A percentile compares a stretch with the other conserved stretches of the same genome.
Conservation (phyloP, 306 rosid species). For the Rosa chinensis region DNA sequence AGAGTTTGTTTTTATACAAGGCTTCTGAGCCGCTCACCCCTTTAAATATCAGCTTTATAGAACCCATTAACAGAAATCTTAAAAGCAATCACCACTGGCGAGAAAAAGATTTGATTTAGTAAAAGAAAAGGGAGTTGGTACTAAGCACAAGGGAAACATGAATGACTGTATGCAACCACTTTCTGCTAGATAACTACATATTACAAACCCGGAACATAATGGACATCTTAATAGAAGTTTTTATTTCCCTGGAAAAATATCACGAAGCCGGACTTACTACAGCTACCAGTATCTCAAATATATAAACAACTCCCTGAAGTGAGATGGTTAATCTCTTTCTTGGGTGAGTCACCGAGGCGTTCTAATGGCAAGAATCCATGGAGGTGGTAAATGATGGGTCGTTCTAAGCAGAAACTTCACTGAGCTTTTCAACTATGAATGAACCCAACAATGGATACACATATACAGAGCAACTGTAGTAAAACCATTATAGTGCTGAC, state of each 20-base stretch:
- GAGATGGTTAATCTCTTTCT: constrained; percentile 41
- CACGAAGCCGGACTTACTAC: constrained; percentile 35
- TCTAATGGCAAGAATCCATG: constrained; percentile 40
- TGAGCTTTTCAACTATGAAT: constrained; percentile 43
- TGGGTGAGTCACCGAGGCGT: constrained; percentile 40
- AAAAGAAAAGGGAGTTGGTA: background rate
- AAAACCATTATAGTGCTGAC: constrained; percentile 29
- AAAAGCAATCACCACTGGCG: background rate
- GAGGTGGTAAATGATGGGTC: constrained; percentile 28
- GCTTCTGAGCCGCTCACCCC: no score
- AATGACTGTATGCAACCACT: background rate
- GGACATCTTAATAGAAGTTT: constrained; percentile 12
- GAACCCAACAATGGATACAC: constrained; percentile 57
- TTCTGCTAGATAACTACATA: background rate
- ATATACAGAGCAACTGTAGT: constrained; percentile 47
- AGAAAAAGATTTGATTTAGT: background rate
- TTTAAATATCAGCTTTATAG: no score
- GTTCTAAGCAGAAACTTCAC: constrained; percentile 42
- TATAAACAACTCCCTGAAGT: constrained; percentile 48
- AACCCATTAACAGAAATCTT: no score
- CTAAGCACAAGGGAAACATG: background rate
- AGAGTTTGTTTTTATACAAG: no score
- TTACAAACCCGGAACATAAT: background rate
- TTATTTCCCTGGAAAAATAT: constrained; percentile 23
- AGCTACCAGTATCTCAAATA: constrained; percentile 40